phyloP scores from a whole-genome alignment of 192 early-diverging fungal genomes.

The Obelidium mucronatum region DNA sequence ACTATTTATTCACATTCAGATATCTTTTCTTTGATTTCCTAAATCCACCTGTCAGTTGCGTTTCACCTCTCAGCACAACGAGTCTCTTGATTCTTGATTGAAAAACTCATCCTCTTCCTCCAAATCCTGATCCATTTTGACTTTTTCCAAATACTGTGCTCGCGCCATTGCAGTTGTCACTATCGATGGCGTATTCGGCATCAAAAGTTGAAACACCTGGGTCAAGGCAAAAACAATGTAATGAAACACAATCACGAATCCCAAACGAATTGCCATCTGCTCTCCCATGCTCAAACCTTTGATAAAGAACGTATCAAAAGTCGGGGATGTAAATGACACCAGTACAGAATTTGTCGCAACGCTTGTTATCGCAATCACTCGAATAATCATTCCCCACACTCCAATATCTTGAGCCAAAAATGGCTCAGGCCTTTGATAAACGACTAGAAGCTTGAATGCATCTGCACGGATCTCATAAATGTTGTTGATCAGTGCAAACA shows the following conservation, averaged over 20 bases:
- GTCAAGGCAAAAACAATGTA: slow-evolving; percentile 20
- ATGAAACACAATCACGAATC: slow-evolving; percentile 38
- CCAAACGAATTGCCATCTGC: slow-evolving; percentile 28
- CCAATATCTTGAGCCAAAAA: slow-evolving; percentile 39
- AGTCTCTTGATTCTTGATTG: slow-evolving; percentile 16
- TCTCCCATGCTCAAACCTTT: neutral
- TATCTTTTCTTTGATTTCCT: neutral
- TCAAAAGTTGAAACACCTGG: neutral
- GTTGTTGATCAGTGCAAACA: slow-evolving; percentile 73
- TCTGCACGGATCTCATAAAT: slow-evolving; percentile 62
- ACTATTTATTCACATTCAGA: too few relatives aligned
- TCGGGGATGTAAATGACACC: slow-evolving; percentile 34
- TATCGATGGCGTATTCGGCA: slow-evolving; percentile 22
- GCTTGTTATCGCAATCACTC: slow-evolving; percentile 7
- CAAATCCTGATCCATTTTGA: slow-evolving; percentile 32
- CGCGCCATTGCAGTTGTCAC: slow-evolving; percentile 31
- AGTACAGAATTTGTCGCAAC: slow-evolving; percentile 38
- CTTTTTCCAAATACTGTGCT: slow-evolving; percentile 33
- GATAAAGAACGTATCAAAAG: slow-evolving; percentile 27
- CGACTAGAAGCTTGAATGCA: slow-evolving; percentile 31
- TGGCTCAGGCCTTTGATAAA: slow-evolving; percentile 34
- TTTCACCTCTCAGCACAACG: neutral
- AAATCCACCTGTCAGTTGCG: neutral
- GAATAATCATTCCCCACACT: slow-evolving; percentile 25
- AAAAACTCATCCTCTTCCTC: slow-evolving; percentile 40